These are phyloP conservation scores for Malus hybrid DNA, from an alignment of 331 rosid species.

Conservation along the genomic window DNA sequence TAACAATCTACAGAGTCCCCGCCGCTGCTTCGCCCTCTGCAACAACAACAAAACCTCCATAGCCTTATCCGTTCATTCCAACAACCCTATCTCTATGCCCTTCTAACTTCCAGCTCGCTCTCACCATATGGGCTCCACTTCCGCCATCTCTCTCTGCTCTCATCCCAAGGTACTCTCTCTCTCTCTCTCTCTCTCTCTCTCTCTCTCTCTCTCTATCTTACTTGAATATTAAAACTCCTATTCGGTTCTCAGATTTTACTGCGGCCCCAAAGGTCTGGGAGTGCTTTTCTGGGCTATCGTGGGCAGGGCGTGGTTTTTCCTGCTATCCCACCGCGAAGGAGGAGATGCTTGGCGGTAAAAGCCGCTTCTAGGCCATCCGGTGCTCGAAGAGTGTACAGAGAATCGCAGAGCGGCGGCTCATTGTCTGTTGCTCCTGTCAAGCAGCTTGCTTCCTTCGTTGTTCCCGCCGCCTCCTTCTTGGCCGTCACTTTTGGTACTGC, in stretches of 20 bases:
- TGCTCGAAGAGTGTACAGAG: conserved; percentile 49
- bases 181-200: background rate
- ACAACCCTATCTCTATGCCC: conserved; percentile 19
- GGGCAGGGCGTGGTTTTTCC: conserved; percentile 18
- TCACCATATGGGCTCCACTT: conserved; percentile 51
- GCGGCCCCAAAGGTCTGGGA: conserved; percentile 14
- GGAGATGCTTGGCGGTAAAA: conserved; percentile 26
- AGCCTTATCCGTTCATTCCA: background rate
- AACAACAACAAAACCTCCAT: no score
- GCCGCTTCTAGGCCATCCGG: conserved; percentile 37
- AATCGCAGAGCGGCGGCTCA: conserved; percentile 51
- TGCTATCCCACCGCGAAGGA: conserved; percentile 8
- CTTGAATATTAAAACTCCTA: background rate
- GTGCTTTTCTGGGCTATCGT: conserved; percentile 19
- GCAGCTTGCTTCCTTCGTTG: conserved; percentile 50
- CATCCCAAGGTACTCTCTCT: conserved; percentile 36
- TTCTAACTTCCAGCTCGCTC: conserved; percentile 13
- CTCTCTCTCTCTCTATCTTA: background rate
- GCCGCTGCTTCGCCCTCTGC: background rate
- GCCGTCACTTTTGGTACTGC: conserved; percentile 63
- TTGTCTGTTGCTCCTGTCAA: conserved; percentile 44
- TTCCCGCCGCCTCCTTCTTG: conserved; percentile 58
- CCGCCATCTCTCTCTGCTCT: conserved; percentile 51
- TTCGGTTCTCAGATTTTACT: conserved; percentile 19
- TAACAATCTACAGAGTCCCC: conserved; percentile 1